A percentile compares a stretch with the other conserved stretches of the same genome.
Evolutionary conservation across 805 yeast species (phyloP).

Genomic region (Sugiyamaella valdiviana): DNA sequence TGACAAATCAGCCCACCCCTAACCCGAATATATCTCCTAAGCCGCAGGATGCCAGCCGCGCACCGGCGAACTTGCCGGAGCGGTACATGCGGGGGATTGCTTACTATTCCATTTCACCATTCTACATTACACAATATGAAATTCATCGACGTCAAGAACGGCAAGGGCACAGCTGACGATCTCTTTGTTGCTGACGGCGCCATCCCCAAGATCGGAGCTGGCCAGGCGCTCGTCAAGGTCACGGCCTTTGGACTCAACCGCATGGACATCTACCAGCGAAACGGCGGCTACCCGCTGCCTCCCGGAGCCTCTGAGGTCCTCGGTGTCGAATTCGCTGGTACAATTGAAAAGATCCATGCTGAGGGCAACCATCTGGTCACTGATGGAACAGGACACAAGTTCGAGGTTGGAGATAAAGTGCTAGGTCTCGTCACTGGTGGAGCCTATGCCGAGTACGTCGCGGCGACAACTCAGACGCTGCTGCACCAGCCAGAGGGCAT

Average conservation of each 20-base stretch:
- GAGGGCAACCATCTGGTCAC: not conserved
- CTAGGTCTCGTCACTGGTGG: conserved; percentile 35
- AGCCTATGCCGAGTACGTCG: conserved; percentile 34
- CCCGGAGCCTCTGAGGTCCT: conserved; percentile 27
- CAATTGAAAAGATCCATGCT: conserved; percentile 18
- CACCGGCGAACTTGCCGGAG: no score
- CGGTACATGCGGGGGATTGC: no score
- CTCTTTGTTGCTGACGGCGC: conserved; percentile 22
- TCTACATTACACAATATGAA: conserved; percentile 20
- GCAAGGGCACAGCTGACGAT: conserved; percentile 26
- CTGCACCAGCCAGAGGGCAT: conserved; percentile 24
- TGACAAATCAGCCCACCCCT: no score
- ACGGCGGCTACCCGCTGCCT: conserved; percentile 30
- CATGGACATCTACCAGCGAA: conserved; percentile 31
- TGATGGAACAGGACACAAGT: conserved; percentile 12
- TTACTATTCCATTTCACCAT: not conserved
- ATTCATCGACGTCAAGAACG: conserved; percentile 25
- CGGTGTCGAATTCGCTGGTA: conserved; percentile 37
- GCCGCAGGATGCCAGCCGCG: no score
- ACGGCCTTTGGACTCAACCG: conserved; percentile 32
- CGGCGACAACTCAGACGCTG: conserved; percentile 25
- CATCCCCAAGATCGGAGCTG: conserved; percentile 19
- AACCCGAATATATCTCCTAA: no score
- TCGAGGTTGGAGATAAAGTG: conserved; percentile 32
- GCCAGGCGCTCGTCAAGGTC: conserved; percentile 30